These are phyloP conservation scores for Boletellus deceptivus DNA, from an alignment of 1,284 basidiomycete genomes.

Conservation along the genomic window DNA sequence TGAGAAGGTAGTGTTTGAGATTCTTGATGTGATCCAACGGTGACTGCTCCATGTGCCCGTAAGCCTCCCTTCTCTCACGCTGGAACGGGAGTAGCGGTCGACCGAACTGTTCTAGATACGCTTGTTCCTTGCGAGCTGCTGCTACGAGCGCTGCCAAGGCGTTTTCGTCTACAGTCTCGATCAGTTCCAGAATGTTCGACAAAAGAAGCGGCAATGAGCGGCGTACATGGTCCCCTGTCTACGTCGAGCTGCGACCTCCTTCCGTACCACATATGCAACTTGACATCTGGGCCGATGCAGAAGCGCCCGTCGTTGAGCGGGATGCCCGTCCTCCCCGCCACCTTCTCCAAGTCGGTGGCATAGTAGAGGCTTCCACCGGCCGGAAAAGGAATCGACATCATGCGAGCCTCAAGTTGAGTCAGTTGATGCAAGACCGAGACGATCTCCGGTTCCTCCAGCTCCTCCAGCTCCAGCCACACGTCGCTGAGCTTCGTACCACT, in stretches of 20 bases:
- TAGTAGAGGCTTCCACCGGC: not conserved
- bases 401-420: not conserved
- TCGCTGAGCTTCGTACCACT: not conserved
- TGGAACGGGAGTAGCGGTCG: not conserved
- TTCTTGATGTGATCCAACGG: not conserved
- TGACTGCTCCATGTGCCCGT: not conserved
- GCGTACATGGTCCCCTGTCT: not conserved
- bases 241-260: not conserved
- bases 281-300: not conserved
- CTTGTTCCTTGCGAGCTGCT: not conserved
- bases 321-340: not conserved
- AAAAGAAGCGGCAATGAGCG: not conserved
- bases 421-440: not conserved
- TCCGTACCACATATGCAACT: not conserved
- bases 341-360: not conserved
- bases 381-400: not conserved
- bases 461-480: not conserved
- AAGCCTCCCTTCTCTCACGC: not conserved
- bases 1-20: not conserved
- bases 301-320: not conserved
- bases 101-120: not conserved
- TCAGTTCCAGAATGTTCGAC: not conserved
- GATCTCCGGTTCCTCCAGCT: not conserved
- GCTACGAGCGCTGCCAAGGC: not conserved
- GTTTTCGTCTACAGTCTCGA: not conserved